A percentile compares a stretch with the other conserved stretches of the same genome.
phyloP scores from a whole-genome alignment of 1,139 yeast genomes.

The Diutina scorzettiae region DNA sequence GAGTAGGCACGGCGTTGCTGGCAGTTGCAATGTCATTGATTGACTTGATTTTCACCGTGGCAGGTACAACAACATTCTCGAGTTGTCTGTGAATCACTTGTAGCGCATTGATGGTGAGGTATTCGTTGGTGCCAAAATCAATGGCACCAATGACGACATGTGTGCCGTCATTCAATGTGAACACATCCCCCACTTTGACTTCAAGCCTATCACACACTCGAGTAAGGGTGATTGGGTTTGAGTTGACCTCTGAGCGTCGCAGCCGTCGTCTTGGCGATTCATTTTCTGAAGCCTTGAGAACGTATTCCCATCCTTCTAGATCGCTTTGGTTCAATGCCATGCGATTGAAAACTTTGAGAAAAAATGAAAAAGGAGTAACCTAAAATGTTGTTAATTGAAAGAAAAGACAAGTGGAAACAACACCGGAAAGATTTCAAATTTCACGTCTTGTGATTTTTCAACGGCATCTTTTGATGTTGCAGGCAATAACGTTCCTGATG shows the following conservation, averaged over 20 bases:
- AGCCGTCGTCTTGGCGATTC: conserved; percentile 6
- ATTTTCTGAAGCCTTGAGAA: conserved; percentile 10
- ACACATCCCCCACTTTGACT: conserved; percentile 28
- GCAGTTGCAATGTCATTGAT: background rate
- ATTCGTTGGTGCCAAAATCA: background rate
- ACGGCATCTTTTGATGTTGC: too few species aligned
- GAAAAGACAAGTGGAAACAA: too few species aligned
- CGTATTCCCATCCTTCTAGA: conserved; percentile 23
- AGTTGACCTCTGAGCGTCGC: conserved; percentile 13
- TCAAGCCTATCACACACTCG: conserved; percentile 25
- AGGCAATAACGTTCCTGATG: too few species aligned
- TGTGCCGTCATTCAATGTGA: conserved; percentile 14
- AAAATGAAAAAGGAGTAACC: too few species aligned
- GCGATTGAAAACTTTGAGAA: too few species aligned
- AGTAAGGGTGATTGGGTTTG: conserved; percentile 11
- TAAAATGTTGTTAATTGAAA: too few species aligned
- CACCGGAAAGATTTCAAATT: too few species aligned
- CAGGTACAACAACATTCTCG: background rate
- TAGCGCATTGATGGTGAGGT: background rate
- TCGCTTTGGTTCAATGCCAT: conserved; percentile 16
- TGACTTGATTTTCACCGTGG: background rate
- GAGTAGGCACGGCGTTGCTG: background rate
- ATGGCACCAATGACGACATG: background rate
- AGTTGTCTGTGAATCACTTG: too few species aligned
- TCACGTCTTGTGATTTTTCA: too few species aligned